Percentiles rank a stretch among this genome's conserved stretches.
These are phyloP conservation scores for Pleurotus eryngii DNA, from an alignment of 768 basidiomycete genomes.

Conservation along the genomic window DNA sequence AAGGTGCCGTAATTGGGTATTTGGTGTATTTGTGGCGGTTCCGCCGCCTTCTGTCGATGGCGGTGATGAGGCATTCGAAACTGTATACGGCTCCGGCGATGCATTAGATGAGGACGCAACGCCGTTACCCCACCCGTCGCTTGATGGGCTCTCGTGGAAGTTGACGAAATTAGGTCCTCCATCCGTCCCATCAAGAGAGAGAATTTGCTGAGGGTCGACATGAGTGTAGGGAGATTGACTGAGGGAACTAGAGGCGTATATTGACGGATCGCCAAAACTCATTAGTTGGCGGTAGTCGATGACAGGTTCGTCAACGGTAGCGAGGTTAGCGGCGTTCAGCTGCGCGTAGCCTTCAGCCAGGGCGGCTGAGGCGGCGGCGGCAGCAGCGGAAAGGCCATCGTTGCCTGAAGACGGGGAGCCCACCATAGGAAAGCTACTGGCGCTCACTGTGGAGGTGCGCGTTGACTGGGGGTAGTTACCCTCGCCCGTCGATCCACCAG, in stretches of 20 bases:
- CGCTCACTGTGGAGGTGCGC: constrained; percentile 19
- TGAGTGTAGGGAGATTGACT: constrained; percentile 63
- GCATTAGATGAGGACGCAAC: constrained; percentile 63
- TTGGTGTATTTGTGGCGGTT: constrained; percentile 6
- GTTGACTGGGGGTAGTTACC: constrained; percentile 11
- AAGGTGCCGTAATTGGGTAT: constrained; percentile 6
- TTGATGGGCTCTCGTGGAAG: constrained; percentile 76
- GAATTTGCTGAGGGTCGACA: constrained; percentile 93
- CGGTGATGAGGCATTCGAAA: constrained; percentile 70
- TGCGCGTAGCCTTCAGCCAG: constrained; percentile 75
- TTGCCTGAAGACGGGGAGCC: constrained; percentile 23
- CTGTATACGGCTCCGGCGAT: constrained; percentile 72
- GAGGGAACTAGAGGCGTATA: constrained; percentile 38
- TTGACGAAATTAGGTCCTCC: constrained; percentile 43
- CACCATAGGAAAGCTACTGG: constrained; percentile 21
- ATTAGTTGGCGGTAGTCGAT: constrained; percentile 68
- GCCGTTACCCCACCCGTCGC: constrained; percentile 77
- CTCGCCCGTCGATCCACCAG: constrained; percentile 6
- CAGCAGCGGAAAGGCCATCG: constrained; percentile 62
- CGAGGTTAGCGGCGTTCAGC: constrained; percentile 50
- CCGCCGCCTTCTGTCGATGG: constrained; percentile 56
- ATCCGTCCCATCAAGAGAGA: constrained; percentile 30
- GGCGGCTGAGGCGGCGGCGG: constrained; percentile 62
- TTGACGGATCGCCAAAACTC: constrained; percentile 47
- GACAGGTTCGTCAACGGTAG: constrained; percentile 49